Evolutionary conservation across 2,329 filamentous ascomycete species (phyloP), one percentile per base, ranked within the genome.

Genomic region (Neocucurbitaria cava): DNA sequence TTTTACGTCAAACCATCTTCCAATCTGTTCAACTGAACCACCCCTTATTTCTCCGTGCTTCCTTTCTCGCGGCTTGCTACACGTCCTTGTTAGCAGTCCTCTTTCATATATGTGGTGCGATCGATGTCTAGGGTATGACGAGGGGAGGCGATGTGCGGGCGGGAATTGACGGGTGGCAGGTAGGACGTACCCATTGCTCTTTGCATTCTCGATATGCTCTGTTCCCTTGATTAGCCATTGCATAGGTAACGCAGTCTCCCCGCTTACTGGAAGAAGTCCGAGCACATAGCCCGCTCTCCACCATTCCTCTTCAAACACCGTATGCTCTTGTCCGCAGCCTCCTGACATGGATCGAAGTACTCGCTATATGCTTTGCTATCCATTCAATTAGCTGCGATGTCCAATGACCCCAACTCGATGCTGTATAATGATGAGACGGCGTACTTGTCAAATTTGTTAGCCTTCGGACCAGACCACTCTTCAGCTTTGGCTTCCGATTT

Each of bases 171-270:
- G 17, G 3, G 2, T n/a, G 23, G 30, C 21, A 31, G 42, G 17
- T 8, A 13, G 3, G 43, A 78, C 85, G 68, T 83, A 96, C 92
- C 93, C 93, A 97, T 80, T 88, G 85, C 79, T 96, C 93, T 77
- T 97, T 97, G 78, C 94, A 98, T 59, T 96, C 92, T 54, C 92
- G 87, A 76, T 97, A 98, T 46, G 92, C 92, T 78, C 92, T 96
- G 23, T 49, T 36, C 26, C 24, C 46, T 20, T 3, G 3, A 24
- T 57, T 38, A 56, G 47, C 44, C 20, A 5, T 11, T 11, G 23
- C 13, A 15, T 33, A 35, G 20, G 33, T 31, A 23, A 11, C 21
- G 5, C 26, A 8, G 38, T 4, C 5, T 11, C 24, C 7, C 2
- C n/a, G 56, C 70, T 56, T 75, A 97, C 92, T 97, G 91, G 73